phyloP scores from a whole-genome alignment of 768 basidiomycete species.

The Serendipita sp. region DNA sequence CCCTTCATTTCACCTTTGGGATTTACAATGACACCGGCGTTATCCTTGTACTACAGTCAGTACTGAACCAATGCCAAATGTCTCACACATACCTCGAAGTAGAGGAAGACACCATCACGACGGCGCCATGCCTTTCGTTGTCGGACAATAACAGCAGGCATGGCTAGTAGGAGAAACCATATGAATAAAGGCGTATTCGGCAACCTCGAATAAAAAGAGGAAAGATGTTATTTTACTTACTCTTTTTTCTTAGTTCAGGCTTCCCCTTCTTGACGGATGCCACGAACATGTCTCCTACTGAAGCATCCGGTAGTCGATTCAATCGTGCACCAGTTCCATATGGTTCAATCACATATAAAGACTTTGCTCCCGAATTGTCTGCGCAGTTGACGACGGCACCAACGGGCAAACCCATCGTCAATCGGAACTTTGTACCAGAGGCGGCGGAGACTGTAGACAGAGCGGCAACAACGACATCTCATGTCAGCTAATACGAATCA shows the following conservation, averaged over 20 bases:
- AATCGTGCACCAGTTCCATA: conserved; percentile 91
- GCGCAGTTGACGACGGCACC: conserved; percentile 95
- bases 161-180: conserved; percentile 36
- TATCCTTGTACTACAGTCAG: conserved; percentile 37
- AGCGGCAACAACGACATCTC: background rate
- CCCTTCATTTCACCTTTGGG: conserved; percentile 99
- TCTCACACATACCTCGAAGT: conserved; percentile 59
- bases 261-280: conserved; percentile 99
- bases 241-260: conserved; percentile 98
- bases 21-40: conserved; percentile 94
- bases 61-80: background rate
- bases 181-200: background rate
- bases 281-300: conserved; percentile 90
- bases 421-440: conserved; percentile 90
- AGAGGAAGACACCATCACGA: conserved; percentile 96
- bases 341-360: conserved; percentile 85
- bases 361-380: conserved; percentile 98
- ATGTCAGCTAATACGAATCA: background rate
- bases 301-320: conserved; percentile 92
- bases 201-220: background rate
- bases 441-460: conserved; percentile 18
- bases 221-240: conserved; percentile 31
- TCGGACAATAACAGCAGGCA: conserved; percentile 93
- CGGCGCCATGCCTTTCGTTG: conserved; percentile 98
- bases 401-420: conserved; percentile 86